These are phyloP conservation scores for Alternaria gaisen DNA, from an alignment of 2,329 filamentous ascomycete genomes.

Conservation along the genomic window DNA sequence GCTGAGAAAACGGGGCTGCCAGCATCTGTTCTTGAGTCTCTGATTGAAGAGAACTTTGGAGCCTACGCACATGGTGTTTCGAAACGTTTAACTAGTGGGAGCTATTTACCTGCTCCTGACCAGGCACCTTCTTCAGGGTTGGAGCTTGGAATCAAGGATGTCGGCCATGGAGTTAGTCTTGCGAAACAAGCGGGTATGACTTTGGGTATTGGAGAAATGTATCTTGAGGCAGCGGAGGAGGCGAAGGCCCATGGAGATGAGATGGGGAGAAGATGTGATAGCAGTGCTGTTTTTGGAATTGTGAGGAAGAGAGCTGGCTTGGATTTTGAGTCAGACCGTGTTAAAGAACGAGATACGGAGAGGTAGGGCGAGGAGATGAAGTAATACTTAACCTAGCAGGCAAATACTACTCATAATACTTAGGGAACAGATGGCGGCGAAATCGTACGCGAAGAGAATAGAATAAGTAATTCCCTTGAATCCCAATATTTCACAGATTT, in stretches of 20 bases:
- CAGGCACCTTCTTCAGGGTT: conserved; percentile 59
- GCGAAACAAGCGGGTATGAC: conserved; percentile 53
- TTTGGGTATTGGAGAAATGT: conserved; percentile 56
- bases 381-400: neutral
- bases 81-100: conserved; percentile 37
- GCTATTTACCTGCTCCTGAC: conserved; percentile 35
- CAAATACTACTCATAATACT: neutral
- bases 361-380: neutral
- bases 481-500: no score
- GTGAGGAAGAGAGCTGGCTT: conserved; percentile 56
- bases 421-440: neutral
- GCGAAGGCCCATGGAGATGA: conserved; percentile 53
- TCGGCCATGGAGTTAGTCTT: conserved; percentile 58
- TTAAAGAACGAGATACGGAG: conserved; percentile 32
- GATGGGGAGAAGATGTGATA: conserved; percentile 56
- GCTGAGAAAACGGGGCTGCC: conserved; percentile 58
- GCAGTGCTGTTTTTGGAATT: conserved; percentile 61
- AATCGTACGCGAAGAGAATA: neutral
- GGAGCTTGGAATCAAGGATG: conserved; percentile 62
- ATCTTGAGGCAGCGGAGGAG: conserved; percentile 55
- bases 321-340: conserved; percentile 55
- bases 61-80: conserved; percentile 36
- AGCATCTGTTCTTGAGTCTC: conserved; percentile 52
- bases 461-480: no score
- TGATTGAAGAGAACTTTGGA: conserved; percentile 51